Evolutionary conservation across 768 basidiomycete genomes (phyloP), one percentile per base, ranked within the genome.

Genomic region (Boletus reticulatus): DNA sequence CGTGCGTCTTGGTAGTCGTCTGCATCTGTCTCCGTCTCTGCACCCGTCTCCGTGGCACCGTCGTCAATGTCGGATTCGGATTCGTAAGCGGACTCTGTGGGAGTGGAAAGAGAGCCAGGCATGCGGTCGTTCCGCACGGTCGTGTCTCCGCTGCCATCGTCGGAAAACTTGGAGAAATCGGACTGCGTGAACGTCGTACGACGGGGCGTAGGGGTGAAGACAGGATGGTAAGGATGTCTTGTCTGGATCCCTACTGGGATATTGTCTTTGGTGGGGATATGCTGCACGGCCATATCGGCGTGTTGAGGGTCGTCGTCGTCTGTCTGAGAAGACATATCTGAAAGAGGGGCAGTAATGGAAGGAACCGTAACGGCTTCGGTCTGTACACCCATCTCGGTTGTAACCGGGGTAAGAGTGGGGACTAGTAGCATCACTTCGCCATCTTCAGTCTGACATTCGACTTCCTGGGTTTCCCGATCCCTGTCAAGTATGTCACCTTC

Each of bases 1-100:
- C 85, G 76, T 2, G 93, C 84, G 57, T 95, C 93, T 2, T 86
- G 78, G 62, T 89, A 93, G 55, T 92, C 84, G 17, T 85, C 89
- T 34, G 67, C 70, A 42, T 89, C 89, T 0, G 84, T 84, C 55
- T 87, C 88, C 0, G 82, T 81, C 48, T 84, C 88, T 1, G 80
- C 79, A 42, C 85, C 88, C 0, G 85, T 87, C 72, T 86, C 85
- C 12, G 82, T 84, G 50, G 51, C 75, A 36, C 53, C 69, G 43
- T 78, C 79, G 50, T 78, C 73, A 4, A 72, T 56, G 42, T 74
- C 70, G 27, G 77, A 80, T 22, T 79, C 78, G 36, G 78, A 79
- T 19, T 79, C 78, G 43, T 67, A 75, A 3, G 73, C 74, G 14
- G 62, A 68, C 24, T 72, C 69, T n/a, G 55, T 39, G 43, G 56